Conservation (phyloP, 2,329 filamentous ascomycete genomes). For the Huntiella abstrusa region DNA sequence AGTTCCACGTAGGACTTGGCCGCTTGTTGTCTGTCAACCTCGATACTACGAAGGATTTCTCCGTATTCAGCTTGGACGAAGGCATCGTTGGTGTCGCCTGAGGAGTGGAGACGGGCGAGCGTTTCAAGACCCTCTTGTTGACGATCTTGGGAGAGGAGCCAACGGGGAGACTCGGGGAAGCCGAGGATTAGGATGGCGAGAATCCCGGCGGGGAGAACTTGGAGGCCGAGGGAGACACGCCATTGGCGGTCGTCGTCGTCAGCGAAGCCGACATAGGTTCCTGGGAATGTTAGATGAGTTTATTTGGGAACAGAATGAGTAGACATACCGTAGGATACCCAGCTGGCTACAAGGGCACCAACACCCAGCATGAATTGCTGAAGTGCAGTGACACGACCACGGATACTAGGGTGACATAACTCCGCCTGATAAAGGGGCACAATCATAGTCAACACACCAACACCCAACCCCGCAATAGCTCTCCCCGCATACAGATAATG, state of each 20-base stretch:
- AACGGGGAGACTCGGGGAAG: constrained; percentile 56
- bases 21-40: constrained; percentile 45
- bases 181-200: constrained; percentile 43
- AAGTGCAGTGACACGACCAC: constrained; percentile 54
- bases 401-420: constrained; percentile 57
- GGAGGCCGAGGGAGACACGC: constrained; percentile 39
- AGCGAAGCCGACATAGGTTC: constrained; percentile 17
- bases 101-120: constrained; percentile 49
- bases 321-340: constrained; percentile 48
- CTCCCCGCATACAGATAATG: constrained; percentile 52
- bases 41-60: constrained; percentile 48
- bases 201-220: constrained; percentile 48
- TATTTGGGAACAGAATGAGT: not conserved
- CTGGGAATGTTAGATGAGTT: constrained; percentile 11
- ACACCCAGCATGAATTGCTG: constrained; percentile 74
- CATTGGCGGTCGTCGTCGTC: constrained; percentile 18
- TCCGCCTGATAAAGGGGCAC: constrained; percentile 57
- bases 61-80: constrained; percentile 57
- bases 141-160: constrained; percentile 57
- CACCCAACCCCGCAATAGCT: constrained; percentile 45
- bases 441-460: constrained; percentile 24
- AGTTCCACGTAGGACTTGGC: constrained; percentile 54
- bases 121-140: constrained; percentile 45
- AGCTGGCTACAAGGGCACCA: constrained; percentile 51
- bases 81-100: constrained; percentile 44